Evolutionary conservation across 345 rosid genomes (phyloP), one percentile per base, ranked within the genome.

Genomic region (Abelmoschus esculentus): DNA sequence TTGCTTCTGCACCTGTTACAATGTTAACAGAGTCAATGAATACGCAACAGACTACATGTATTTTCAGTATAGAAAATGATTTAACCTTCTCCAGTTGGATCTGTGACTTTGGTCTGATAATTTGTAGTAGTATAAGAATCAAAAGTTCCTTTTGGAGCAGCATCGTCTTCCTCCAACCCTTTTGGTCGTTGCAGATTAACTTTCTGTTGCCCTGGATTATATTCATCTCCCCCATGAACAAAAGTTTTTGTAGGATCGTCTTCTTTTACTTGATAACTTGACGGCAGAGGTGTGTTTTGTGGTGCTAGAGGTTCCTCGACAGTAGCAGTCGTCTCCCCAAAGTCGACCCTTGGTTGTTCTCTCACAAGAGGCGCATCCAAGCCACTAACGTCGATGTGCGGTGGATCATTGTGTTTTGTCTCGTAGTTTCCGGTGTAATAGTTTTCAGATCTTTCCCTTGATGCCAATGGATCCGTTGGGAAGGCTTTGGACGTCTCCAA

Each of bases 161-260:
- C 82, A 3, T 85, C 80, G 70, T 89, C 97, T 70, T 87, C 87
- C 71, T 83, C 84, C 79, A 84, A 67, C 32, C 80, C 76, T 55
- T 19, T 69, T 5, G 87, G 82, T 19, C 67, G 66, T n/a, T 73
- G 84, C 18, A 80, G 10, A 58, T 81, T 79, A 61, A 80, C 74
- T 67, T 76, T 79, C 5, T 74, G 78, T 64, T 66, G 80, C 54
- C 78, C 83, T 28, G 76, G 66, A 69, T n/a, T 31, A 31, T 31
- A 44, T 4, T 73, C 80, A 36, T 69, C 76, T 55, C 61, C 69
- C 54, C 73, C 82, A 29, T 74, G 72, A 61, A 75, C 57, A 42
- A 75, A 72, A 13, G 77, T 77, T 36, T 72, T 76, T 1, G 74
- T 61, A 6, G 81, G 82, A 57, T 83, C 78, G 8, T 17, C 11